These are phyloP conservation scores for Tetramitus jugosus DNA, from an alignment of 208 protist genomes.

Conservation along the genomic window DNA sequence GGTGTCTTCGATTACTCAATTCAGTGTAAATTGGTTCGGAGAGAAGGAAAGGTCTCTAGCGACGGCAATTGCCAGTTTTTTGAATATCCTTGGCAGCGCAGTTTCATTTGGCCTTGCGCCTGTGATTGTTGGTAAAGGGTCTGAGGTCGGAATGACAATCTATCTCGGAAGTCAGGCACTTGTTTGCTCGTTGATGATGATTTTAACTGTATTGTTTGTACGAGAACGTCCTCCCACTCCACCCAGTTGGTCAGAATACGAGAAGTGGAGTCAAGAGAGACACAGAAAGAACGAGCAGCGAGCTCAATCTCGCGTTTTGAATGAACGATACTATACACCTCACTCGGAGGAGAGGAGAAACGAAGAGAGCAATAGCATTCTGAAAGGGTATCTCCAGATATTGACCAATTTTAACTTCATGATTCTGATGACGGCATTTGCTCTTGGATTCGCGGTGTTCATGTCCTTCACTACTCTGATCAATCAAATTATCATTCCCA, in stretches of 20 bases:
- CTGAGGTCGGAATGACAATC: not conserved
- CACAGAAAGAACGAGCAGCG: not conserved
- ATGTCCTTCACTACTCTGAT: not conserved
- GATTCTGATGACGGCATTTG: not conserved
- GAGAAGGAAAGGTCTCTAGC: slow-evolving; percentile 8
- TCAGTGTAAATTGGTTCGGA: not conserved
- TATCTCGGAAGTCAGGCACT: not conserved
- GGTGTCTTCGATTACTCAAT: not conserved
- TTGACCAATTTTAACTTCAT: too few species aligned
- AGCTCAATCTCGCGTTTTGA: not conserved
- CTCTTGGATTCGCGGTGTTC: not conserved
- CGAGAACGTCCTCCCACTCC: not conserved
- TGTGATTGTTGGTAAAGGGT: too few species aligned
- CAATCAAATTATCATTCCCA: slow-evolving; percentile 14
- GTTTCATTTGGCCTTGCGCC: not conserved
- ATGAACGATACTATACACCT: too few species aligned
- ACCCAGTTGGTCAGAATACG: not conserved
- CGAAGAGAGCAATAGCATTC: not conserved
- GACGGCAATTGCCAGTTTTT: not conserved
- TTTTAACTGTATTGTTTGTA: not conserved
- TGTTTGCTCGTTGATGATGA: not conserved
- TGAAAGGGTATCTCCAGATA: not conserved
- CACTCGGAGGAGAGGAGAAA: not conserved
- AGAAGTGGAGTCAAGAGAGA: too few species aligned
- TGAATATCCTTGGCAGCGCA: not conserved